These are phyloP conservation scores for Lodderomyces metapsilosis DNA, from an alignment of 1,139 yeast species.

Conservation along the genomic window DNA sequence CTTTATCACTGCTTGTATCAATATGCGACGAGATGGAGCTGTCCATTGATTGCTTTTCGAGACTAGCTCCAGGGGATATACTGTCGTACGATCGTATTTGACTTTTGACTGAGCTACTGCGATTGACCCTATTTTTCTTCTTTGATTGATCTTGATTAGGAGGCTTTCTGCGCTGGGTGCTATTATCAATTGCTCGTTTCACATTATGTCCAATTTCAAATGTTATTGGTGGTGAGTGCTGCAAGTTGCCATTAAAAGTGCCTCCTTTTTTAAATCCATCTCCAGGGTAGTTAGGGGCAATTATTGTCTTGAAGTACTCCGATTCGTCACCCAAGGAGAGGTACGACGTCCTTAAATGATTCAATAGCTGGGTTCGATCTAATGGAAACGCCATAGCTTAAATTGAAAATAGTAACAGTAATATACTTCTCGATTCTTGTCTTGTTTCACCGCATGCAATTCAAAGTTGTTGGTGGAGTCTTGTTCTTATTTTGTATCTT, in stretches of 20 bases:
- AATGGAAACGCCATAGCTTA: slow-evolving; percentile 36
- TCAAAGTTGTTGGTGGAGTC: neutral
- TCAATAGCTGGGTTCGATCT: slow-evolving; percentile 29
- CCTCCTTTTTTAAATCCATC: neutral
- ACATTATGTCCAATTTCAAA: slow-evolving; percentile 26
- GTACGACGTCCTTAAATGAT: slow-evolving; percentile 33
- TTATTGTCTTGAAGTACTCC: slow-evolving; percentile 23
- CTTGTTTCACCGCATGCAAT: neutral
- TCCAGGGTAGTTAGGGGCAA: slow-evolving; percentile 13
- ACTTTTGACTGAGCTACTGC: neutral
- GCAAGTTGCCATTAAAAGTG: slow-evolving; percentile 8
- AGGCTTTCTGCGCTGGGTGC: slow-evolving; percentile 1
- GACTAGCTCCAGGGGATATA: neutral
- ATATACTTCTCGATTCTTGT: neutral
- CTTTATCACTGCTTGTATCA: neutral
- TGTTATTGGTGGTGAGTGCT: slow-evolving; percentile 37
- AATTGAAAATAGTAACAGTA: neutral
- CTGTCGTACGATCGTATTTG: neutral
- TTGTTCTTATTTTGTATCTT: neutral
- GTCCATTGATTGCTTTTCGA: neutral
- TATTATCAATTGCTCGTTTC: slow-evolving; percentile 13
- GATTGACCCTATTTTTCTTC: neutral
- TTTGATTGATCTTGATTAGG: neutral
- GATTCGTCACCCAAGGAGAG: slow-evolving; percentile 27
- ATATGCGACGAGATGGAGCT: neutral